These are phyloP conservation scores for Dactylellina haptotyla DNA, from an alignment of 2,329 filamentous ascomycete species.

Conservation along the genomic window DNA sequence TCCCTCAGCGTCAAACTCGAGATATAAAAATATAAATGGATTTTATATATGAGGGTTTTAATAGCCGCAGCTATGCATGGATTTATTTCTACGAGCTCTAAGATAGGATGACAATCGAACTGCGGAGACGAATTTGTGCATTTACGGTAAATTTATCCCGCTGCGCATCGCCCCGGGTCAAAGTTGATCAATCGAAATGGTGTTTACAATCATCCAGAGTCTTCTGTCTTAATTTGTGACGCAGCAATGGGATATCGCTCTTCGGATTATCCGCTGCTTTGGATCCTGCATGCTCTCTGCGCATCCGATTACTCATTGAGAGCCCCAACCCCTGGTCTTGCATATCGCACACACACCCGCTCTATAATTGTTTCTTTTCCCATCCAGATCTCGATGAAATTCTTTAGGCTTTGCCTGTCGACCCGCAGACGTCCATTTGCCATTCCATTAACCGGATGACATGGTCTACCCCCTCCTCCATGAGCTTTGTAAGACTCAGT, in stretches of 20 bases:
- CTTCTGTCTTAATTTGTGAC: conserved; percentile 3
- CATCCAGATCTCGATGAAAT: neutral
- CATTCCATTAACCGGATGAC: conserved; percentile 61
- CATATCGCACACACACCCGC: conserved; percentile 24
- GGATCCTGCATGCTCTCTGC: neutral
- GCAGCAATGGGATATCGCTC: conserved; percentile 30
- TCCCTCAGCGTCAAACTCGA: neutral
- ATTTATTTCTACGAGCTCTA: neutral
- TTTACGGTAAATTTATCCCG: neutral
- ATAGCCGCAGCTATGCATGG: neutral
- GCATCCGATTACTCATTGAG: conserved; percentile 23
- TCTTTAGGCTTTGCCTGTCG: conserved; percentile 62
- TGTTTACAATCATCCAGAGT: neutral
- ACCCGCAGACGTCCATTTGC: conserved; percentile 66
- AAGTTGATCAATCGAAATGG: too few species aligned
- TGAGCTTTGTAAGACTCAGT: conserved; percentile 61
- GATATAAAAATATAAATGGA: neutral
- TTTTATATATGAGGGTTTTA: conserved; percentile 4
- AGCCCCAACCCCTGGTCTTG: conserved; percentile 1
- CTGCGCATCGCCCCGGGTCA: too few species aligned
- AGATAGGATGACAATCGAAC: too few species aligned
- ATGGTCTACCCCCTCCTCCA: conserved; percentile 64
- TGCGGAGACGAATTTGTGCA: too few species aligned
- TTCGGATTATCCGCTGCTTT: conserved; percentile 34
- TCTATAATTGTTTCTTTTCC: neutral